Percentiles rank a stretch among this genome's conserved stretches.
phyloP scores from a whole-genome alignment of 2,329 filamentous ascomycete genomes.

The Pseudogymnoascus sp. region DNA sequence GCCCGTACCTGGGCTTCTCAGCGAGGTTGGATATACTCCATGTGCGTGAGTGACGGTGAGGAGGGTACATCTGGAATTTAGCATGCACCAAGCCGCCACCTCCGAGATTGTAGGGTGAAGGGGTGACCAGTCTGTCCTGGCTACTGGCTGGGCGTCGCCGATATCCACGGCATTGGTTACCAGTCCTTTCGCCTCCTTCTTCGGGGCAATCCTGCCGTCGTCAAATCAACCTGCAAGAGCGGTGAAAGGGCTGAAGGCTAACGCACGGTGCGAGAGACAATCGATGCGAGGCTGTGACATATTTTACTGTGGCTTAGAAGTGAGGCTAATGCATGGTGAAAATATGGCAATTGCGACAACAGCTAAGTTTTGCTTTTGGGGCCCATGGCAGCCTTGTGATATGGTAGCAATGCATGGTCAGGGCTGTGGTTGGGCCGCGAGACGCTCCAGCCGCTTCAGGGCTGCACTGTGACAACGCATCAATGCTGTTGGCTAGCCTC shows the following conservation, averaged over 20 bases:
- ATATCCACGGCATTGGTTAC: background rate
- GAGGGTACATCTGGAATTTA: background rate
- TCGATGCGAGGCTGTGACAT: constrained; percentile 10
- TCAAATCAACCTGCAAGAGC: constrained; percentile 1
- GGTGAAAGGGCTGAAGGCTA: constrained; percentile 4
- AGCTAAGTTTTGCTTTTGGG: constrained; percentile 2
- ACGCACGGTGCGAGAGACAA: constrained; percentile 3
- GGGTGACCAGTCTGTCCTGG: background rate
- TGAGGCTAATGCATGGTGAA: constrained; percentile 8
- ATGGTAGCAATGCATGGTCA: constrained; percentile 22
- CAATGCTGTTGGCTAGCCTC: constrained; percentile 9
- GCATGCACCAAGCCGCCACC: constrained; percentile 4
- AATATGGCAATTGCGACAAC: background rate
- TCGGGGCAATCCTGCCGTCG: background rate
- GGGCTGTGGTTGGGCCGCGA: constrained; percentile 41
- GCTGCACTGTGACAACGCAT: constrained; percentile 19
- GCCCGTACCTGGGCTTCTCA: background rate
- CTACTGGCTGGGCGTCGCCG: background rate
- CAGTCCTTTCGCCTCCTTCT: background rate
- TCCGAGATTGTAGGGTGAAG: background rate
- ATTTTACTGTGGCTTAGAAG: constrained; percentile 1
- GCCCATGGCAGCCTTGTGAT: background rate
- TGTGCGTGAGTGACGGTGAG: constrained; percentile 4
- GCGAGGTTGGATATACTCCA: background rate
- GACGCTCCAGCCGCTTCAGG: constrained; percentile 35